These are phyloP conservation scores for Phialophora chinensis DNA, from an alignment of 2,329 filamentous ascomycete species.

Conservation along the genomic window DNA sequence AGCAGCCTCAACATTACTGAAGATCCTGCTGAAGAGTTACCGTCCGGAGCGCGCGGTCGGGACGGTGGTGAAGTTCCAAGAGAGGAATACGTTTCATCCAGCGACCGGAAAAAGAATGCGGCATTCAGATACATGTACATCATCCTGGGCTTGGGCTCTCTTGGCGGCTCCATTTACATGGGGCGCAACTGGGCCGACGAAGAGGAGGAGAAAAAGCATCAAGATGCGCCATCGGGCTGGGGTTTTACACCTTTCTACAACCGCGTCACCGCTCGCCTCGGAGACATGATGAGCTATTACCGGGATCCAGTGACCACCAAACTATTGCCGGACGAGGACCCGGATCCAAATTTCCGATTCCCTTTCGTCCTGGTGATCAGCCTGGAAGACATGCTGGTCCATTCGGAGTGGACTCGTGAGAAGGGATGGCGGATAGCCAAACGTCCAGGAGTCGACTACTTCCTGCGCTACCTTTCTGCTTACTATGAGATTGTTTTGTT, in stretches of 20 bases:
- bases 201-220: constrained; percentile 72
- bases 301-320: constrained; percentile 95
- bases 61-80: constrained; percentile 71
- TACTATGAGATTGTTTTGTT: constrained; percentile 99
- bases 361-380: constrained; percentile 93
- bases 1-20: constrained; percentile 60
- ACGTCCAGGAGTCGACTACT: constrained; percentile 94
- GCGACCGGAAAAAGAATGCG: constrained; percentile 78
- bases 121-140: constrained; percentile 78
- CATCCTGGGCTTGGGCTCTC: constrained; percentile 61
- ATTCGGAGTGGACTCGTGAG: constrained; percentile 92
- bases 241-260: constrained; percentile 75
- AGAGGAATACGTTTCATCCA: constrained; percentile 86
- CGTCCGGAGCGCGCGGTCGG: constrained; percentile 59
- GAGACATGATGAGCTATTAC: constrained; percentile 85
- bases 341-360: constrained; percentile 76
- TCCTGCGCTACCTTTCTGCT: constrained; percentile 92
- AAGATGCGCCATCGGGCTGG: constrained; percentile 82
- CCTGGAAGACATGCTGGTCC: constrained; percentile 90
- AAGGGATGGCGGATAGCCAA: constrained; percentile 96
- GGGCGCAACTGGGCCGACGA: constrained; percentile 84
- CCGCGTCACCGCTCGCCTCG: constrained; percentile 75
- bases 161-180: constrained; percentile 72
- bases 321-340: constrained; percentile 71
- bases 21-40: constrained; percentile 56